Conservation (phyloP, 257 asterid species). For the Marsdenia floribunda region DNA sequence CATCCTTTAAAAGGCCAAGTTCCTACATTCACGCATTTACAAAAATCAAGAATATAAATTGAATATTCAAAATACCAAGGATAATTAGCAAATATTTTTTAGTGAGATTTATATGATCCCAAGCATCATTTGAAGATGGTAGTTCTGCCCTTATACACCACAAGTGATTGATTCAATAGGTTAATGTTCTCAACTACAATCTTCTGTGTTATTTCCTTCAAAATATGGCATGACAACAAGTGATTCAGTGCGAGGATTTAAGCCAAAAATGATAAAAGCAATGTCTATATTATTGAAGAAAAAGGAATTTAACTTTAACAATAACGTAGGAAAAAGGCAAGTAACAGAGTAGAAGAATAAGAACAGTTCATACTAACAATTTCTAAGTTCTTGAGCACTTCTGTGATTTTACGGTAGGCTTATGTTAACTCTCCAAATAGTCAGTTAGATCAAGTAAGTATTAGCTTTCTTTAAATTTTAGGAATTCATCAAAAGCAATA, state of each 20-base stretch:
- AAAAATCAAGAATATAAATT: neutral
- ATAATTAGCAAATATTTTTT: neutral
- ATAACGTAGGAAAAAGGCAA: neutral
- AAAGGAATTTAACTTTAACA: neutral
- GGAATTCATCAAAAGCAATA: neutral
- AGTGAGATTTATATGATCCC: neutral
- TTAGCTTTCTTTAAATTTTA: too few species aligned
- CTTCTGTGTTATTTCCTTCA: neutral
- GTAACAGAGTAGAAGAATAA: too few species aligned
- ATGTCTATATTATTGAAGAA: neutral
- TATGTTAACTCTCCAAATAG: too few species aligned
- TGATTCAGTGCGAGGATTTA: neutral
- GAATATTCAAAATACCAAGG: neutral
- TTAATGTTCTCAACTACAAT: neutral
- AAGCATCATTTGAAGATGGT: neutral
- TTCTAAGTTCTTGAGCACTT: too few species aligned
- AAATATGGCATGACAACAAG: neutral
- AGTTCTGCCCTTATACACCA: neutral
- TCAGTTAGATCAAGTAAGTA: too few species aligned
- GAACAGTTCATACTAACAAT: too few species aligned
- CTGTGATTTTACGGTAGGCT: too few species aligned
- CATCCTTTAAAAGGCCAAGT: neutral
- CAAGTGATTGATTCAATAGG: neutral
- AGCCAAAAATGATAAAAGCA: neutral
- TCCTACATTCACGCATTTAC: neutral